Percentiles rank a stretch among this genome's conserved stretches.
These are phyloP conservation scores for Nothophytophthora sp. DNA, from an alignment of 352 stramenopile genomes.

Conservation along the genomic window DNA sequence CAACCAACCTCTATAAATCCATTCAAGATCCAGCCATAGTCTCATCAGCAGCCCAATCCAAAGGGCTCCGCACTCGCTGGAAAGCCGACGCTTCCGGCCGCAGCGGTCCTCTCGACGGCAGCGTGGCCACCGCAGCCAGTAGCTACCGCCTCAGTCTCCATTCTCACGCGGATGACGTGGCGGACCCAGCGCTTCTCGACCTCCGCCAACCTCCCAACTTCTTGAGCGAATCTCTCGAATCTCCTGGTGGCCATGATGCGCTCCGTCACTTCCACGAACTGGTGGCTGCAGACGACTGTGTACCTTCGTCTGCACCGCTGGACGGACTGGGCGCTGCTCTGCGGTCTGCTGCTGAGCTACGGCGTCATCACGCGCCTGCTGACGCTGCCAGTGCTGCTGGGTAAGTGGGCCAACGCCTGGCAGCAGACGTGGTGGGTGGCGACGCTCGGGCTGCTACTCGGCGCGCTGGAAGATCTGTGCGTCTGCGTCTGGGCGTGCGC, in stretches of 20 bases:
- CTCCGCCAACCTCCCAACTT: background rate
- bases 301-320: slow-evolving; percentile 47
- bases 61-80: too few species aligned
- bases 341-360: slow-evolving; percentile 28
- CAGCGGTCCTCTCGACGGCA: too few species aligned
- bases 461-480: slow-evolving; percentile 50
- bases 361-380: slow-evolving; percentile 32
- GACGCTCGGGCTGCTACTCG: slow-evolving; percentile 36
- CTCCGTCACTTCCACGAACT: background rate
- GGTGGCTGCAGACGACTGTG: slow-evolving; percentile 35
- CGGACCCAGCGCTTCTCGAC: too few species aligned
- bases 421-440: slow-evolving; percentile 38
- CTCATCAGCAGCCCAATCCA: too few species aligned
- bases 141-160: too few species aligned
- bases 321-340: slow-evolving; percentile 44
- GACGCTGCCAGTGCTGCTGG: slow-evolving; percentile 24
- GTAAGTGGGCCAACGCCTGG: slow-evolving; percentile 61
- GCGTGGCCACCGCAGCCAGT: too few species aligned
- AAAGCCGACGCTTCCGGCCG: too few species aligned
- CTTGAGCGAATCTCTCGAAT: too few species aligned
- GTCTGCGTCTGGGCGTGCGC: slow-evolving; percentile 29
- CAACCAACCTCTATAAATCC: too few species aligned
- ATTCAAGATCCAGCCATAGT: too few species aligned
- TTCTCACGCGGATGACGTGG: too few species aligned
- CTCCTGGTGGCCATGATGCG: too few species aligned